Evolutionary conservation across 495 filamentous ascomycete genomes (phyloP), one percentile per base, ranked within the genome.

Genomic region (Penicillium fimorum): DNA sequence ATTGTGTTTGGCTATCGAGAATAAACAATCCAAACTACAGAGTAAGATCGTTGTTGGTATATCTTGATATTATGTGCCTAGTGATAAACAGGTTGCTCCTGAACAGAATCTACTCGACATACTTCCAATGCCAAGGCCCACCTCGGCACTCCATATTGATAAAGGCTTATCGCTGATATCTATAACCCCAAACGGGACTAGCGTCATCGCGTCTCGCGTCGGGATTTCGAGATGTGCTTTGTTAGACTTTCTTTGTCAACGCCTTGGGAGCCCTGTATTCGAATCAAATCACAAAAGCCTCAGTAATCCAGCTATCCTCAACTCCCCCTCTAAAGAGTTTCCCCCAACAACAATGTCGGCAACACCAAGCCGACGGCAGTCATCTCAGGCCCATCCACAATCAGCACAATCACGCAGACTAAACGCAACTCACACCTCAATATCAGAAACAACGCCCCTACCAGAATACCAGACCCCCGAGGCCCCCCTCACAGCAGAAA

Each of bases 391-490:
- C n/a, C 42, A 59, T 37, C 52, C 62, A 8, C 58, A 5, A 38
- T 52, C 50, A 40, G 22, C 61, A 24, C 50, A 62, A 50, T 49
- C 57, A 15, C 54, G 46, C 46, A 33, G 25, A 50, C 47, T 13
- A 58, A 25, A 15, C 27, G 15, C 43, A n/a, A 22, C 33, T 25
- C 56, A 17, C 17, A 51, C 27, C 29, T 9, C 61, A 17, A 13
- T 9, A 42, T 11, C 50, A 45, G 40, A 59, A 25, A n/a, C n/a
- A 27, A 64, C 70, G 12, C 64, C 72, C 0, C 69, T 87, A 9
- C 86, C 86, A 4, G 62, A 73, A 8, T 89, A 90, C 67, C 76
- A 89, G 59, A 64, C 79, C 1, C 84, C 80, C 12, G 61, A 75
- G 17, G 78, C 72, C 32, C 78, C 85, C 11, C 79, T 80, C 5